Evolutionary conservation across 495 filamentous ascomycete species (phyloP), one percentile per base, ranked within the genome.

Genomic region (Podospora pseudopauciseta): DNA sequence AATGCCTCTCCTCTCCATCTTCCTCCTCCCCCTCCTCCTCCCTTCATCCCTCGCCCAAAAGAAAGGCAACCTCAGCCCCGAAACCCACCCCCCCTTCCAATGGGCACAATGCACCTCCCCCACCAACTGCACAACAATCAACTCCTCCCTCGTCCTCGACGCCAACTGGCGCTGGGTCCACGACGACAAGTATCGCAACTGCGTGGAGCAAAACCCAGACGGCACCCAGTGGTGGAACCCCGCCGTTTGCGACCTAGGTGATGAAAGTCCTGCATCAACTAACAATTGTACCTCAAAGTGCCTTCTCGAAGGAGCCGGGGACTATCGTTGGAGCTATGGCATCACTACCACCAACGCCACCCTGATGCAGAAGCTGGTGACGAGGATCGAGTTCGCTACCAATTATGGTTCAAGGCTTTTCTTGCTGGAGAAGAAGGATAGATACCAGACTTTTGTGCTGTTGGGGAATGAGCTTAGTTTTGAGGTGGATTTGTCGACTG

Each of bases 71-170:
- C 27, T 77, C 64, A 76, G 75, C 18, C 66, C 78, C 4, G 88
- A 90, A 74, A 82, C 74, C 18, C 86, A 88, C 68, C 87, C 86
- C 34, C 76, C 78, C 65, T 69, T 89, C 68, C 81, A 74, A 76
- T 88, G 85, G 85, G 79, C 80, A 71, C 81, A 80, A 56, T 89
- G 86, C 74, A 76, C 79, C 20, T 74, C 74, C 64, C 70, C 74
- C 19, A 84, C 83, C 26, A 81, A 74, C 70, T 88, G 85, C 76
- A 71, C 71, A 30, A 65, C 63, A 19, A 69, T 75, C 64, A 73
- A 78, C 70, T 77, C 67, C 56, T 72, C 76, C 63, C 68, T 83
- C 27, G 76, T 76, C 70, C 73, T 80, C 57, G 81, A 83, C 72
- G 70, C 78, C 34, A 82, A 83, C 77, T 81, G 77, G 77, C 80